A percentile compares a stretch with the other conserved stretches of the same genome.
Conservation (phyloP, 2,329 filamentous ascomycete genomes). For the Amauroascus niger region DNA sequence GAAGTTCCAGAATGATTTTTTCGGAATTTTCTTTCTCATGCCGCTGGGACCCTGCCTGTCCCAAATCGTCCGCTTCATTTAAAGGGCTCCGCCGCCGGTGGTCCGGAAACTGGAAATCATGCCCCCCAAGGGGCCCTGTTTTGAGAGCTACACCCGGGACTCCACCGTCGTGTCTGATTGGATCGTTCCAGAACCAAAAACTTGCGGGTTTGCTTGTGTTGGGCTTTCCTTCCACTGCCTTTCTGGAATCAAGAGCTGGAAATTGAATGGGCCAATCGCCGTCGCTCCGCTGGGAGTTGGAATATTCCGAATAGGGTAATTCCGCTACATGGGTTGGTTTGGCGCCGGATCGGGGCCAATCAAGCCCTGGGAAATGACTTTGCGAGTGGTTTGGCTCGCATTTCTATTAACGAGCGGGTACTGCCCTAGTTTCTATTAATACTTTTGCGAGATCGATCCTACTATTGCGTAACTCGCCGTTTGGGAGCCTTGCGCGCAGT, state of each 20-base stretch:
- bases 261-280: neutral
- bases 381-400: too few relatives aligned
- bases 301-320: neutral
- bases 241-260: neutral
- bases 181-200: neutral
- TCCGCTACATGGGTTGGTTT: neutral
- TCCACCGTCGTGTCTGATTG: neutral
- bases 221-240: neutral
- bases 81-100: neutral
- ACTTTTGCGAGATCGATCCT: neutral
- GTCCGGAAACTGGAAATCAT: neutral
- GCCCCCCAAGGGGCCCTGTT: neutral
- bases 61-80: neutral
- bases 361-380: too few relatives aligned
- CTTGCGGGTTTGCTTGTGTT: too few relatives aligned
- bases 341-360: neutral
- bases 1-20: neutral
- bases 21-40: neutral
- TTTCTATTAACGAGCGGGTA: too few relatives aligned
- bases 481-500: neutral
- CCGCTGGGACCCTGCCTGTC: neutral
- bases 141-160: neutral
- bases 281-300: neutral
- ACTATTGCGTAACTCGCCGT: neutral
- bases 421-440: neutral